A percentile compares a stretch with the other conserved stretches of the same genome.
These are phyloP conservation scores for Saksenaea vasiformis DNA, from an alignment of 371 early-diverging fungal species.

Conservation along the genomic window DNA sequence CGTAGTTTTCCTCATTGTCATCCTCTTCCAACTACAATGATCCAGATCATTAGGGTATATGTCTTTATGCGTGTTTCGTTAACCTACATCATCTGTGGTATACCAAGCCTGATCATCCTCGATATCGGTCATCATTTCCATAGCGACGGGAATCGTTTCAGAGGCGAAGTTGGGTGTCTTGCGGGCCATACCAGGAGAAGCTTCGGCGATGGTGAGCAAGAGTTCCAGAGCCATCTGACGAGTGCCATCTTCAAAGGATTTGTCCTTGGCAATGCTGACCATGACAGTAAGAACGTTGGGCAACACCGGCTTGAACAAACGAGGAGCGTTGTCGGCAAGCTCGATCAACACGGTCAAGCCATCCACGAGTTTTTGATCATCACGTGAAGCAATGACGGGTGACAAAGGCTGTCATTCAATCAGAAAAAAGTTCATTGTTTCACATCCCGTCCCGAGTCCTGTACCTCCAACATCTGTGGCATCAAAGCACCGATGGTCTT, in stretches of 20 bases:
- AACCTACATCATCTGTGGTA: constrained; percentile 74
- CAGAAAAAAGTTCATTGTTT: background rate
- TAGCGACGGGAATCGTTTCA: constrained; percentile 77
- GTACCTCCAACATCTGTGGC: constrained; percentile 82
- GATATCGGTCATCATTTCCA: constrained; percentile 92
- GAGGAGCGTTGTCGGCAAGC: constrained; percentile 80
- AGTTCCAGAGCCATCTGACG: constrained; percentile 91
- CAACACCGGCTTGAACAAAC: constrained; percentile 78
- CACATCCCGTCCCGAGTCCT: background rate
- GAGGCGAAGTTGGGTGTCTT: constrained; percentile 78
- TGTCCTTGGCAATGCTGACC: constrained; percentile 76
- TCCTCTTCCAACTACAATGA: constrained; percentile 75
- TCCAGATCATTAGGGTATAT: background rate
- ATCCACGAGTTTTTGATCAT: constrained; percentile 76
- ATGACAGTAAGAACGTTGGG: constrained; percentile 74
- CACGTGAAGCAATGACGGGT: constrained; percentile 59
- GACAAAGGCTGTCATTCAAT: constrained; percentile 52
- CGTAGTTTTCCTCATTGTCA: constrained; percentile 84
- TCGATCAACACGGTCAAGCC: constrained; percentile 83
- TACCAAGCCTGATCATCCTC: constrained; percentile 93
- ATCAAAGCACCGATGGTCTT: constrained; percentile 68
- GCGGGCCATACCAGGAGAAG: constrained; percentile 81
- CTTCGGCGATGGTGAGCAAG: constrained; percentile 86
- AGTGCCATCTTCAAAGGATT: constrained; percentile 69
- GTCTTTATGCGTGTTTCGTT: background rate